A percentile compares a stretch with the other conserved stretches of the same genome.
phyloP scores from a whole-genome alignment of 2,329 filamentous ascomycete species.

The Cladosporium oxysporum region DNA sequence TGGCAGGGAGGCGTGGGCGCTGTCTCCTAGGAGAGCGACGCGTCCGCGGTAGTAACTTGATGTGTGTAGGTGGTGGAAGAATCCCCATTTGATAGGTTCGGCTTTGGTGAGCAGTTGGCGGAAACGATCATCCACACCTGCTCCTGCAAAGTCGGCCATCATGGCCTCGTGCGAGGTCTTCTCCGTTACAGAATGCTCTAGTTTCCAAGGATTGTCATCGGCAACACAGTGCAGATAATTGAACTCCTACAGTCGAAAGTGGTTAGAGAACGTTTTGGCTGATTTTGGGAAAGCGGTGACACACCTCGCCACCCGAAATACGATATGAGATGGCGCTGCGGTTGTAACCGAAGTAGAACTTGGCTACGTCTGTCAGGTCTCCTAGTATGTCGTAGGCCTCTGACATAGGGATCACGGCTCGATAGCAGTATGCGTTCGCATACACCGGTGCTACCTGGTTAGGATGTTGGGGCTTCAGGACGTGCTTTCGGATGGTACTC shows the following conservation, averaged over 20 bases:
- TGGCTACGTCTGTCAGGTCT: constrained; percentile 34
- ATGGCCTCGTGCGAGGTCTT: background rate
- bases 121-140: background rate
- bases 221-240: constrained; percentile 5
- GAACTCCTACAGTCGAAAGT: background rate
- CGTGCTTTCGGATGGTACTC: constrained; percentile 21
- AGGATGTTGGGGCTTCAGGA: constrained; percentile 25
- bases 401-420: constrained; percentile 38
- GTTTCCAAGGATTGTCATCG: background rate
- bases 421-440: constrained; percentile 34
- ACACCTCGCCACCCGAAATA: constrained; percentile 12
- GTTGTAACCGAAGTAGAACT: constrained; percentile 32
- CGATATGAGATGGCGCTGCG: constrained; percentile 15
- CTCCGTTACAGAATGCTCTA: background rate
- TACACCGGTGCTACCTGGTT: constrained; percentile 33
- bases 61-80: background rate
- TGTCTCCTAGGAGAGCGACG: constrained; percentile 22
- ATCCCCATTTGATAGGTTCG: constrained; percentile 1
- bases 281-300: no score
- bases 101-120: background rate
- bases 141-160: background rate
- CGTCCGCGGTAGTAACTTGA: constrained; percentile 1
- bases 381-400: constrained; percentile 43
- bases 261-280: no score
- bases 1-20: constrained; percentile 25